These are phyloP conservation scores for Barnettozyma populi DNA, from an alignment of 805 yeast species.

Conservation along the genomic window DNA sequence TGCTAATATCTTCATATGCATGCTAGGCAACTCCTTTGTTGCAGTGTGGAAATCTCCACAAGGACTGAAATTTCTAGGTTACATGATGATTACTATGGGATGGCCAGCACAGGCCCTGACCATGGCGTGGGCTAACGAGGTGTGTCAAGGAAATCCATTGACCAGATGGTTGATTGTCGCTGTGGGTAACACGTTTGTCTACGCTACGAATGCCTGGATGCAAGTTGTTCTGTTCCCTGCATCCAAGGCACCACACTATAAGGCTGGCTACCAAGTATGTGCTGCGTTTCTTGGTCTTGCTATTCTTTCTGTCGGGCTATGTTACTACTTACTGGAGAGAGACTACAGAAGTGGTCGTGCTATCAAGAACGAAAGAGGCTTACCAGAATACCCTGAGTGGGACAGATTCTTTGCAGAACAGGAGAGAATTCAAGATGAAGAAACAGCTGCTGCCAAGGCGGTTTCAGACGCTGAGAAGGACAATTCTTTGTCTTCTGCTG, in stretches of 20 bases:
- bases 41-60: constrained; percentile 22
- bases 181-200: constrained; percentile 28
- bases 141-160: constrained; percentile 23
- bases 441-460: constrained; percentile 1
- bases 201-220: constrained; percentile 31
- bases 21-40: constrained; percentile 22
- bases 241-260: constrained; percentile 30
- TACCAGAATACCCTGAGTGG: constrained; percentile 16
- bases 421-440: constrained; percentile 3
- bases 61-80: constrained; percentile 13
- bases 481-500: not conserved
- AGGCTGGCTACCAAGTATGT: constrained; percentile 28
- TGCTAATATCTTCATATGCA: constrained; percentile 15
- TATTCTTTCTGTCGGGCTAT: constrained; percentile 6
- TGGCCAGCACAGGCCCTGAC: constrained; percentile 24
- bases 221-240: constrained; percentile 31
- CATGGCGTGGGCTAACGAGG: constrained; percentile 28
- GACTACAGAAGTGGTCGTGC: constrained; percentile 30
- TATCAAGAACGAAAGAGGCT: constrained; percentile 10
- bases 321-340: constrained; percentile 30
- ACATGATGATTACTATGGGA: constrained; percentile 19
- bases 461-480: not conserved
- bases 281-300: constrained; percentile 18
- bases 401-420: constrained; percentile 10
- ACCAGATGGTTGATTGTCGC: constrained; percentile 26